Evolutionary conservation across 169 alveolate genomes (phyloP), one percentile per base, ranked within the genome.

Genomic region (Amoebophrya sp.): DNA sequence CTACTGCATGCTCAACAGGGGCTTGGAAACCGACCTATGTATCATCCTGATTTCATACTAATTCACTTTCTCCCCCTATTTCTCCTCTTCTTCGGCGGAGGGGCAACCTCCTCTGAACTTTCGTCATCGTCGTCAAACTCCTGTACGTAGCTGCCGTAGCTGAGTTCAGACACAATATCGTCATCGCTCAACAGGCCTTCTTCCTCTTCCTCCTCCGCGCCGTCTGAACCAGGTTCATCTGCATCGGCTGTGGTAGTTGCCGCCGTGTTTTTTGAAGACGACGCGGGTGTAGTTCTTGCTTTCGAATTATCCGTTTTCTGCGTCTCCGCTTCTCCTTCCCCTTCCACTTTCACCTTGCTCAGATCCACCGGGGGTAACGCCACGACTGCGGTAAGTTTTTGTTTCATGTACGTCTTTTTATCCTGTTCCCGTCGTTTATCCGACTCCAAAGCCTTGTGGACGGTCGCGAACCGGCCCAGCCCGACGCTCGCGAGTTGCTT

Each of bases 181-280:
- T n/a, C n/a, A n/a, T n/a, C n/a, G n/a, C n/a, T n/a, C n/a, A n/a
- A n/a, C n/a, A n/a, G n/a, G n/a, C n/a, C n/a, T 7, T 66, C 32
- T n/a, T 66, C 83, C 83, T 66, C 83, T 25, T 66, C 83, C 12
- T 66, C 83, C 83, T 66, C 83, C 32, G n/a, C n/a, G n/a, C n/a
- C n/a, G n/a, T n/a, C n/a, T n/a, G n/a, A n/a, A n/a, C n/a, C n/a
- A n/a, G n/a, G n/a, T n/a, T n/a, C n/a, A n/a, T n/a, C n/a, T n/a
- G n/a, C n/a, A n/a, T n/a, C n/a, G n/a, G n/a, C n/a, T n/a, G n/a
- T n/a, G n/a, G n/a, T n/a, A n/a, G n/a, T n/a, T n/a, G n/a, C n/a
- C n/a, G n/a, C n/a, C n/a, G n/a, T n/a, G n/a, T n/a, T n/a, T n/a
- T n/a, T n/a, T n/a, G n/a, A n/a, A n/a, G n/a, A n/a, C n/a, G n/a